Conservation (phyloP, 192 early-diverging fungal species). For the Allomyces javanicus region DNA sequence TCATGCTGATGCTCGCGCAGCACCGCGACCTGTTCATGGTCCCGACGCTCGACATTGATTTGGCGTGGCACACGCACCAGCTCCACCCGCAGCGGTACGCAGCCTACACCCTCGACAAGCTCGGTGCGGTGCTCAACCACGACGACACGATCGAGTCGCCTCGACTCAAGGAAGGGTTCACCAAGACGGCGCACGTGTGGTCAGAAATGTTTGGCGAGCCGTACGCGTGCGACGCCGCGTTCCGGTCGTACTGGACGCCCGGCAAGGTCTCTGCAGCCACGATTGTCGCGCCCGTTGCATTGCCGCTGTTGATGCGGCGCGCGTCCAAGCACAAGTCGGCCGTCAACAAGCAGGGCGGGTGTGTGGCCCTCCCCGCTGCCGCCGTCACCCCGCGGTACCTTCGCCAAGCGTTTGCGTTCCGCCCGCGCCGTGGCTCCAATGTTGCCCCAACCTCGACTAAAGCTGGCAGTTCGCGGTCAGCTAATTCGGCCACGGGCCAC, state of each 20-base stretch:
- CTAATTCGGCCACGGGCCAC: too few relatives aligned
- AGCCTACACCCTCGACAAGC: constrained; percentile 21
- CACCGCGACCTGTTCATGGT: constrained; percentile 17
- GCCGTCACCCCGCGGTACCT: not conserved
- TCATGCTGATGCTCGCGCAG: constrained; percentile 20
- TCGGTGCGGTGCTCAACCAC: constrained; percentile 34
- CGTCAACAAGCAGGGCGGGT: not conserved
- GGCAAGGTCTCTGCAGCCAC: constrained; percentile 1
- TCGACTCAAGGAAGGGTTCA: constrained; percentile 20
- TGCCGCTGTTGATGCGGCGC: not conserved
- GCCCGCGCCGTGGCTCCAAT: too few relatives aligned
- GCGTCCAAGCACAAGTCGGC: not conserved
- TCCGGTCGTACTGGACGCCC: not conserved
- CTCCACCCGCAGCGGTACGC: constrained; percentile 29
- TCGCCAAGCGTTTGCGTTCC: too few relatives aligned
- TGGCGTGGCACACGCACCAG: constrained; percentile 52
- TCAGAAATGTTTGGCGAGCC: constrained; percentile 18
- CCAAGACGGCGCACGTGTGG: constrained; percentile 25
- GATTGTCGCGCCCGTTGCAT: constrained; percentile 9
- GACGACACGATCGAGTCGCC: constrained; percentile 29
- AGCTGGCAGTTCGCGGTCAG: too few relatives aligned
- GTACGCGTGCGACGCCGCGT: constrained; percentile 8
- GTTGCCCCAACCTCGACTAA: too few relatives aligned
- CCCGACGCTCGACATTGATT: constrained; percentile 45
- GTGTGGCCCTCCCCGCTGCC: not conserved